Percentiles rank a stretch among this genome's conserved stretches.
phyloP scores from a whole-genome alignment of 352 stramenopile species.

The Phytophthora sojae region DNA sequence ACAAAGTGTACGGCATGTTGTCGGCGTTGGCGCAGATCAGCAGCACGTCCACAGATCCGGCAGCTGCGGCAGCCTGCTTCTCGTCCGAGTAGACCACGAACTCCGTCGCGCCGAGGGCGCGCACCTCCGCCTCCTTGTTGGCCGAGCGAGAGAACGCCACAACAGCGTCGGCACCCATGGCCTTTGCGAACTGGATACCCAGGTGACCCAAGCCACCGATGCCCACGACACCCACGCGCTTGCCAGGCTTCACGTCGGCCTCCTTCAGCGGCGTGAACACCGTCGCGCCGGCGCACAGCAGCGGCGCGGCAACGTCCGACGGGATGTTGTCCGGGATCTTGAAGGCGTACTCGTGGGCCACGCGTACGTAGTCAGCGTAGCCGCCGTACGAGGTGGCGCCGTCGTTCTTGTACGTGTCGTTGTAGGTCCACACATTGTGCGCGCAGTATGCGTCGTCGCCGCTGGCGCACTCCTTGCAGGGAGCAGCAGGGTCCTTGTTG shows the following conservation, averaged over 20 bases:
- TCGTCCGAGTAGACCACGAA: slow-evolving; percentile 68
- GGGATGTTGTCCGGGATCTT: slow-evolving; percentile 75
- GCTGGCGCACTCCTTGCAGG: slow-evolving; percentile 68
- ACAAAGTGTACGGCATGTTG: slow-evolving; percentile 59
- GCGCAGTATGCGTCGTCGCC: slow-evolving; percentile 75
- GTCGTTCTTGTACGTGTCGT: slow-evolving; percentile 53
- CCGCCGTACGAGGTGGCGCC: slow-evolving; percentile 55
- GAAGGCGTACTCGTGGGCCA: slow-evolving; percentile 74
- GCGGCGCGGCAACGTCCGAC: slow-evolving; percentile 58
- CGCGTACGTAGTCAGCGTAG: slow-evolving; percentile 76
- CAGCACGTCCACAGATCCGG: slow-evolving; percentile 68
- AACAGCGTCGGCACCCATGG: slow-evolving; percentile 61
- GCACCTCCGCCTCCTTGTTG: slow-evolving; percentile 68
- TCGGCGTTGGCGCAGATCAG: slow-evolving; percentile 73
- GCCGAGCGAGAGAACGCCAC: slow-evolving; percentile 70
- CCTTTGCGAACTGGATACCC: slow-evolving; percentile 82
- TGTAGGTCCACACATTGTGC: slow-evolving; percentile 60
- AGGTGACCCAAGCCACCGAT: slow-evolving; percentile 90
- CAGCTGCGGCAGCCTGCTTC: slow-evolving; percentile 35
- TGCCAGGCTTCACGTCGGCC: too few relatives aligned
- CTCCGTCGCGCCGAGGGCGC: slow-evolving; percentile 62
- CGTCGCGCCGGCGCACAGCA: slow-evolving; percentile 88
- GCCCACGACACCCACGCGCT: slow-evolving; percentile 54
- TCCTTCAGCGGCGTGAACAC: too few relatives aligned
- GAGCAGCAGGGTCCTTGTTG: slow-evolving; percentile 53